Conservation (phyloP, 306 rosid genomes). For the Echinosophora koreensis region DNA sequence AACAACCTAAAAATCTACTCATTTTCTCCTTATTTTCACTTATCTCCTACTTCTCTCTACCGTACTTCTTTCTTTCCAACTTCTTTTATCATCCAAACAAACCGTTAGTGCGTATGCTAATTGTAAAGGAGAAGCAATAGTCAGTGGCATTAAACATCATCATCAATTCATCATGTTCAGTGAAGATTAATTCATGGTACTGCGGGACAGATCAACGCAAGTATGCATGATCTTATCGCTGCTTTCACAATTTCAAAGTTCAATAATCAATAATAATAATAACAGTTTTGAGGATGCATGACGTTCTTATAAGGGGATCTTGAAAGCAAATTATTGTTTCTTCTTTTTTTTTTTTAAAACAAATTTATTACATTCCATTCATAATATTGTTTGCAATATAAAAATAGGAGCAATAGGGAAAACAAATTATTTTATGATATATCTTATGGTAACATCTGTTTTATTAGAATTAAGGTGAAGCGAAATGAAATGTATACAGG, state of each 20-base stretch:
- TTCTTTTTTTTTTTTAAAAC: no score
- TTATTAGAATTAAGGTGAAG: not conserved
- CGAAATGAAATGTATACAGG: not conserved
- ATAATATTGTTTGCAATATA: no score
- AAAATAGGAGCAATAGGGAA: no score
- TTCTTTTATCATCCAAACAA: no score
- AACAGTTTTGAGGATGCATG: constrained; percentile 22
- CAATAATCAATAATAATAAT: constrained; percentile 30
- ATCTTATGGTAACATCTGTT: not conserved
- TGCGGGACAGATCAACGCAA: constrained; percentile 20
- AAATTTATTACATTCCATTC: no score
- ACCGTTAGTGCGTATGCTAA: constrained; percentile 31
- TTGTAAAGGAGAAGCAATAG: constrained; percentile 28
- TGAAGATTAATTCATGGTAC: constrained; percentile 22
- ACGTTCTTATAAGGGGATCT: not conserved
- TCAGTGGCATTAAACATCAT: constrained; percentile 23
- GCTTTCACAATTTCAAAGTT: constrained; percentile 16
- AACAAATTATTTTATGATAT: no score
- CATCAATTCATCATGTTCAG: constrained; percentile 6
- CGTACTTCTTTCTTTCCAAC: no score
- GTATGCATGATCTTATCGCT: constrained; percentile 16
- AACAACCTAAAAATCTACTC: no score
- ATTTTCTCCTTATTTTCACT: no score
- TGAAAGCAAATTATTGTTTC: not conserved
- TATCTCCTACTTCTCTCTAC: no score